A percentile compares a stretch with the other conserved stretches of the same genome.
These are phyloP conservation scores for Barnettozyma hawaiiensis DNA, from an alignment of 1,139 yeast genomes.

Conservation along the genomic window DNA sequence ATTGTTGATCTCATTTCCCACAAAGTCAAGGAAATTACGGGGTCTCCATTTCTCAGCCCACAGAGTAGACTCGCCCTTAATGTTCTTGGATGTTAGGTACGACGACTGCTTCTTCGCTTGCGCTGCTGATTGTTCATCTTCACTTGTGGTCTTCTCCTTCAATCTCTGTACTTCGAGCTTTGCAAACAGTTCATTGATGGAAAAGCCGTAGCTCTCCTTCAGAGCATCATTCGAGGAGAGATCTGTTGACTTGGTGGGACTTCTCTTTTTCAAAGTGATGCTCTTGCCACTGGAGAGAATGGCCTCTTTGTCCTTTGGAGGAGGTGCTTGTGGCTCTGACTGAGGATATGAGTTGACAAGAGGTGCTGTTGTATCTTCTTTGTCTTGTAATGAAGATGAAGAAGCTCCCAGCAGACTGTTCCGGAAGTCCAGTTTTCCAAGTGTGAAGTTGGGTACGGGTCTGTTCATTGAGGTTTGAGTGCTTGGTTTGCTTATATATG, in stretches of 20 bases:
- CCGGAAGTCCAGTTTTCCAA: constrained; percentile 19
- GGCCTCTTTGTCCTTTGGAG: constrained; percentile 8
- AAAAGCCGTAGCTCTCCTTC: constrained; percentile 29
- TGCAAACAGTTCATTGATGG: constrained; percentile 31
- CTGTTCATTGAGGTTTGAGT: neutral
- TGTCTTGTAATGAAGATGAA: too few relatives aligned
- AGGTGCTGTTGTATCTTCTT: neutral
- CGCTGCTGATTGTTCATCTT: neutral
- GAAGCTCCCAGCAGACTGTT: constrained; percentile 13
- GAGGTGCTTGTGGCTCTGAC: constrained; percentile 1
- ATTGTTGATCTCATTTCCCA: constrained; percentile 78
- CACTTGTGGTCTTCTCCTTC: constrained; percentile 6
- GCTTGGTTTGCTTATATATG: neutral
- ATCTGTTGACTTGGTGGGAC: neutral
- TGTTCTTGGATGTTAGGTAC: constrained; percentile 3
- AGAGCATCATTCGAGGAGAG: neutral
- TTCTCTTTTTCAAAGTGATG: constrained; percentile 21
- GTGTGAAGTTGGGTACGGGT: constrained; percentile 18
- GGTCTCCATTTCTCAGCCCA: constrained; percentile 92
- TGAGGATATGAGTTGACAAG: neutral
- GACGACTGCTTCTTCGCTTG: constrained; percentile 1
- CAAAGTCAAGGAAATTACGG: constrained; percentile 57
- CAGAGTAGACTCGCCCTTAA: constrained; percentile 24
- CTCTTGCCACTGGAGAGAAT: constrained; percentile 23
- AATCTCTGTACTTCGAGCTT: constrained; percentile 25